phyloP scores from a whole-genome alignment of 1,139 yeast genomes.

The Yamadazyma sp. region DNA sequence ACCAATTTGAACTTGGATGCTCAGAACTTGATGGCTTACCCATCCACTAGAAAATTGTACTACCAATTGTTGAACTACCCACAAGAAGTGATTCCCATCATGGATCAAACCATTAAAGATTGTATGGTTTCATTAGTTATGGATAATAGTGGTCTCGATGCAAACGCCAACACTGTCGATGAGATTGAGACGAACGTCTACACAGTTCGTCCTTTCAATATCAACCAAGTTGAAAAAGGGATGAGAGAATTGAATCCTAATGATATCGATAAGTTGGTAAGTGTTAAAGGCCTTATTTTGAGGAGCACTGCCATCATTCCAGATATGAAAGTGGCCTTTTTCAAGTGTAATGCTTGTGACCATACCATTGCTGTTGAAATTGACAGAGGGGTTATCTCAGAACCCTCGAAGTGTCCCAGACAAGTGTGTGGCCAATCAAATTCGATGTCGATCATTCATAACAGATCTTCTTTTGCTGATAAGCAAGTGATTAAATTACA shows the following conservation, averaged over 20 bases:
- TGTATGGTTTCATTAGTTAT: conserved; percentile 78
- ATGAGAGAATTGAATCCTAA: conserved; percentile 95
- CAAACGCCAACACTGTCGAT: conserved; percentile 39
- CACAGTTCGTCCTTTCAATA: conserved; percentile 85
- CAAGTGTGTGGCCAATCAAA: conserved; percentile 80
- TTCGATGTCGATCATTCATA: conserved; percentile 89
- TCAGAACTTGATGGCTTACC: conserved; percentile 71
- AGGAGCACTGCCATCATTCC: conserved; percentile 92
- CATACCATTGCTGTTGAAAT: conserved; percentile 91
- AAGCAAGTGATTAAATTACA: conserved; percentile 92
- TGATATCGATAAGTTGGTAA: conserved; percentile 90
- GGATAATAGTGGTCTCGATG: conserved; percentile 44
- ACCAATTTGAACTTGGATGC: conserved; percentile 86
- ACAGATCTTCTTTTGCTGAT: conserved; percentile 89
- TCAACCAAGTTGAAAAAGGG: conserved; percentile 64
- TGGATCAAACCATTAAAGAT: conserved; percentile 95
- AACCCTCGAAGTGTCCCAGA: conserved; percentile 91
- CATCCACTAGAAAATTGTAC: conserved; percentile 74
- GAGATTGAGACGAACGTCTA: conserved; percentile 80
- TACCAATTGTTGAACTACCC: conserved; percentile 90
- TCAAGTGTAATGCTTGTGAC: conserved; percentile 92
- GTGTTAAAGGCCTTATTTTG: conserved; percentile 86
- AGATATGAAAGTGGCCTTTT: conserved; percentile 96
- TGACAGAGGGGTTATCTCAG: conserved; percentile 91
- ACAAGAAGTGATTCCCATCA: conserved; percentile 93